phyloP scores from a whole-genome alignment of 768 basidiomycete genomes.

The Hemileccinum impolitum region DNA sequence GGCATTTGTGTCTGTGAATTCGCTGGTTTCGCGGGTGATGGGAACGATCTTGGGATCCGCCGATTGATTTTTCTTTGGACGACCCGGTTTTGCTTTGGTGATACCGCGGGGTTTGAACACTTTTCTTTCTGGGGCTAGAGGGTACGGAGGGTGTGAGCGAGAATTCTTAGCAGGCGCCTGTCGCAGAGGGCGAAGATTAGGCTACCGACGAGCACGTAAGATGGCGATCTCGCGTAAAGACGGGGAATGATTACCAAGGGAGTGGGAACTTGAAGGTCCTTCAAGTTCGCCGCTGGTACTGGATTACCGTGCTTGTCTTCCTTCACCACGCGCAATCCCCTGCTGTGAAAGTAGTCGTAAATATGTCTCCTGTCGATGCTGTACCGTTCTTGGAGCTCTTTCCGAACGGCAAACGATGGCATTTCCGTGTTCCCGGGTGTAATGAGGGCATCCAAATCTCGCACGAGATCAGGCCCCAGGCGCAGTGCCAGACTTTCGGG shows the following conservation, averaged over 20 bases:
- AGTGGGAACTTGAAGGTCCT: constrained; percentile 17
- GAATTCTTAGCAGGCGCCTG: constrained; percentile 22
- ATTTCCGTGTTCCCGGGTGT: constrained; percentile 66
- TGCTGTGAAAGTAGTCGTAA: constrained; percentile 74
- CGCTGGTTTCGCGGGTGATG: constrained; percentile 8
- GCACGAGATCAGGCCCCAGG: constrained; percentile 61
- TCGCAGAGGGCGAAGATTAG: constrained; percentile 30
- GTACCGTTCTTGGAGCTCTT: constrained; percentile 68
- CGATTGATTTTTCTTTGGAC: constrained; percentile 23
- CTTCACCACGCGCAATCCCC: constrained; percentile 59
- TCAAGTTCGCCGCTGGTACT: constrained; percentile 22
- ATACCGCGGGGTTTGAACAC: constrained; percentile 25
- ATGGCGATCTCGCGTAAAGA: constrained; percentile 7
- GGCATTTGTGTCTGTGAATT: constrained; percentile 3
- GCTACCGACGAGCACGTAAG: constrained; percentile 18
- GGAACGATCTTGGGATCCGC: constrained; percentile 6
- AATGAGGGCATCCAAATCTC: constrained; percentile 71
- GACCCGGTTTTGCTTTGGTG: constrained; percentile 31
- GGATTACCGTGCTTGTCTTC: constrained; percentile 60
- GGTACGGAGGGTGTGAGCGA: constrained; percentile 18
- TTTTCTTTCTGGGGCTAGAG: constrained; percentile 15
- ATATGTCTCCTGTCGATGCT: constrained; percentile 69
- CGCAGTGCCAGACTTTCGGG: constrained; percentile 66
- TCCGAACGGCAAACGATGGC: constrained; percentile 69
- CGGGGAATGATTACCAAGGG: constrained; percentile 19